Base-by-base conservation (phyloP, 2,329 filamentous ascomycete species). In the Fusarium musae region DNA sequence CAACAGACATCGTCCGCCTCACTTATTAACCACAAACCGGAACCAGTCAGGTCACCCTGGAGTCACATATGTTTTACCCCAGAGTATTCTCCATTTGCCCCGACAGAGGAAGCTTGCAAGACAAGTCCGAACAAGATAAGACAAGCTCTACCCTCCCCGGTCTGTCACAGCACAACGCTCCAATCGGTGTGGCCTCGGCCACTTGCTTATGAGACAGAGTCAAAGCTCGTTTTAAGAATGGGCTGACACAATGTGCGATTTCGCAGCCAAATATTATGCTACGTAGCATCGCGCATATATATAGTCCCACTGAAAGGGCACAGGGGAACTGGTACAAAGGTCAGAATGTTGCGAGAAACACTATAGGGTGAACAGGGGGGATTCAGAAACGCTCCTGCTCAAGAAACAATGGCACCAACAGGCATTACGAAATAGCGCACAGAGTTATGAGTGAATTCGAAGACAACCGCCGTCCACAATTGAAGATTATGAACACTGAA, bases 281-380 rank as follows among this genome's bases (percentile, higher is more conserved):
- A 39, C 50, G 62, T 73, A 72, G 40, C 66, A 69, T 64, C 40
- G 59, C 40, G 26, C n/a, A 28, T 52, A 12, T 43, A 19, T 44
- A 32, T 9, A 62, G 65, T 50, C 37, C 50, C 50, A 23, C 40
- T 32, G n/a, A 39, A 23, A 43, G 49, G 56, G 39, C 34, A 52
- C 34, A 26, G 30, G 9, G 17, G 26, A 17, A 46, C 36, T 30
- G 37, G 37, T 28, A n/a, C 26, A 37, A 36, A 36, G 23, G 34
- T 28, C 34, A 39, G 23, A 26, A 53, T 37, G 34, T 26, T n/a
- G 32, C 13, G 28, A 28, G 50, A n/a, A 28, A 37, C n/a, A 50
- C 30, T 34, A 34, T 23, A 34, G 30, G 8, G 28, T 32, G 21
- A 12, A 53, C 36, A 16, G 8, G 34, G 17, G 49, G 21, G 7